These are phyloP conservation scores for Aspergillus texensis DNA, from an alignment of 2,329 filamentous ascomycete species.

Conservation along the genomic window DNA sequence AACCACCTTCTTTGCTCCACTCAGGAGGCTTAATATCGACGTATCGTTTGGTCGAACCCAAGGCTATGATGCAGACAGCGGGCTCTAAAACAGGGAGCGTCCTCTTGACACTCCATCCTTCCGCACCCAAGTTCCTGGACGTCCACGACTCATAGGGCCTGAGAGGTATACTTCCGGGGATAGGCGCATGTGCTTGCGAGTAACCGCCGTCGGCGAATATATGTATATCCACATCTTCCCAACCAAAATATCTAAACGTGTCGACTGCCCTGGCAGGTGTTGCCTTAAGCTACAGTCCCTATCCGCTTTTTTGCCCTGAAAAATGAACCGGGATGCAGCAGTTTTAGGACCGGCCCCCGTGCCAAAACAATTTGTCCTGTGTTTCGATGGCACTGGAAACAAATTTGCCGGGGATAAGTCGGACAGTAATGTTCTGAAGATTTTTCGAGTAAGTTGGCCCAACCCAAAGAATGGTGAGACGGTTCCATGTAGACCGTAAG, in stretches of 20 bases:
- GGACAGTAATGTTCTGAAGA: conserved; percentile 52
- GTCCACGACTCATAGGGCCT: conserved; percentile 3
- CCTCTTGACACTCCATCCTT: not conserved
- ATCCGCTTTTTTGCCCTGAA: not conserved
- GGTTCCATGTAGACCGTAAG: not conserved
- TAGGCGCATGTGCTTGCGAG: conserved; percentile 11
- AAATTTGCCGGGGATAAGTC: conserved; percentile 47
- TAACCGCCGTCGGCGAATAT: conserved; percentile 1
- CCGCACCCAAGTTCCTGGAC: conserved; percentile 2
- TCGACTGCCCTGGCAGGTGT: conserved; percentile 5
- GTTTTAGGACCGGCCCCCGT: conserved; percentile 13
- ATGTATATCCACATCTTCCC: conserved; percentile 9
- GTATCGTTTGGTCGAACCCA: not conserved
- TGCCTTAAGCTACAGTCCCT: not conserved
- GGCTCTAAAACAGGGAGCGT: not conserved
- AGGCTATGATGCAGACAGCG: not conserved
- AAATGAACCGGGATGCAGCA: conserved; percentile 12
- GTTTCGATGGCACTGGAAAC: conserved; percentile 50
- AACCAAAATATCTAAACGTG: conserved; percentile 4
- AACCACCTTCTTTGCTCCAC: conserved; percentile 14
- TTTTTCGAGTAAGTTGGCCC: conserved; percentile 42
- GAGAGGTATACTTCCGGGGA: conserved; percentile 3
- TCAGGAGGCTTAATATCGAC: conserved; percentile 5
- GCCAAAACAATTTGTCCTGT: conserved; percentile 45
- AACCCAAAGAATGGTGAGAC: conserved; percentile 8